These are phyloP conservation scores for Arctostaphylos glauca DNA, from an alignment of 148 eudicot species.

Conservation along the genomic window DNA sequence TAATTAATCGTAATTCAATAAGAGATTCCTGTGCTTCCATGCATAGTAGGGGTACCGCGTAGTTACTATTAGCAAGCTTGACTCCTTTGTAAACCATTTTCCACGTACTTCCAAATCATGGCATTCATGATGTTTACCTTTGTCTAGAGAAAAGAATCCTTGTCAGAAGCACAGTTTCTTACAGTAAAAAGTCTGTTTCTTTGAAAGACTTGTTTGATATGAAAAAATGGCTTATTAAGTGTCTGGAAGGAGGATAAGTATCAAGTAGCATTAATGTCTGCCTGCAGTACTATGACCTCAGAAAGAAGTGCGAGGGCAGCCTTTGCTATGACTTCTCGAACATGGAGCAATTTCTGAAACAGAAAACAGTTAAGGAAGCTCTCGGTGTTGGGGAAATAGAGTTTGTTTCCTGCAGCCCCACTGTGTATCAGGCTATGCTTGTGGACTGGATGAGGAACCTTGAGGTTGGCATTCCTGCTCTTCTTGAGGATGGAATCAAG, in stretches of 20 bases:
- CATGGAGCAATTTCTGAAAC: constrained; percentile 63
- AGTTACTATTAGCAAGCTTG: not conserved
- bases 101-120: not conserved
- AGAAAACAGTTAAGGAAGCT: constrained; percentile 57
- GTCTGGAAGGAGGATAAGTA: not conserved
- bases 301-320: constrained; percentile 85
- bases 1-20: too few relatives aligned
- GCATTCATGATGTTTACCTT: not conserved
- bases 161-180: not conserved
- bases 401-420: constrained; percentile 81
- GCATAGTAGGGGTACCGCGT: too few relatives aligned
- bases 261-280: not conserved
- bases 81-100: constrained; percentile 6
- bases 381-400: constrained; percentile 83
- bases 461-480: constrained; percentile 83
- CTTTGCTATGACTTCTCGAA: constrained; percentile 92
- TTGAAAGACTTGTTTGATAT: not conserved
- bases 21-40: too few relatives aligned
- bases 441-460: constrained; percentile 95
- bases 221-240: not conserved
- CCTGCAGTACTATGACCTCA: constrained; percentile 80
- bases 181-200: not conserved
- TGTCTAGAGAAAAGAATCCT: not conserved
- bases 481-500: constrained; percentile 80
- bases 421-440: constrained; percentile 83